A percentile compares a stretch with the other conserved stretches of the same genome.
Conservation (phyloP, 768 basidiomycete genomes). For the Terana coerulea region DNA sequence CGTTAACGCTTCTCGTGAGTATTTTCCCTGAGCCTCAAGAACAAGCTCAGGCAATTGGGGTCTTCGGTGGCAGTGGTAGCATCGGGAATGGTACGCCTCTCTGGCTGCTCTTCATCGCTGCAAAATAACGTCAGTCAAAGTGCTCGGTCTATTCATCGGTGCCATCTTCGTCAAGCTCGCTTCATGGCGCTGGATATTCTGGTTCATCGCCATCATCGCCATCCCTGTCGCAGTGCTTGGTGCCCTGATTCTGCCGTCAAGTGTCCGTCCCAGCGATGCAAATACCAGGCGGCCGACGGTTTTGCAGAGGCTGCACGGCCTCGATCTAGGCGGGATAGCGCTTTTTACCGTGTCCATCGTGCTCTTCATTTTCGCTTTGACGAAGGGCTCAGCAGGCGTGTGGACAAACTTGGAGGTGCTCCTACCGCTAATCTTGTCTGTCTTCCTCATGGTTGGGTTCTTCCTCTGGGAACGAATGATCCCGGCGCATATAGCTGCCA, state of each 20-base stretch:
- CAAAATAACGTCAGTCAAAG: conserved; percentile 5
- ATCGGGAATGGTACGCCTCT: conserved; percentile 33
- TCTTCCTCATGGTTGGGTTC: conserved; percentile 31
- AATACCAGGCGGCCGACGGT: neutral
- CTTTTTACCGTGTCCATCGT: conserved; percentile 25
- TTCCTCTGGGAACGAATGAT: conserved; percentile 35
- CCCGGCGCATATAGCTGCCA: conserved; percentile 28
- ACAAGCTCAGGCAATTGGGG: conserved; percentile 36
- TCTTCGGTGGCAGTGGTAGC: conserved; percentile 38
- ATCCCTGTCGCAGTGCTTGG: conserved; percentile 21
- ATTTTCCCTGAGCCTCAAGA: conserved; percentile 38
- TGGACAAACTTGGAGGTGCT: conserved; percentile 35
- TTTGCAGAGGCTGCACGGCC: conserved; percentile 10
- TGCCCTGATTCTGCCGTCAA: conserved; percentile 23
- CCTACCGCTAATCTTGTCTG: conserved; percentile 36
- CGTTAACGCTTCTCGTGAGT: conserved; percentile 36
- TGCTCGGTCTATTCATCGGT: conserved; percentile 28
- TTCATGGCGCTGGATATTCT: conserved; percentile 40
- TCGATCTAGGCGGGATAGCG: conserved; percentile 27
- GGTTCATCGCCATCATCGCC: conserved; percentile 34
- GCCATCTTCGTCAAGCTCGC: conserved; percentile 28
- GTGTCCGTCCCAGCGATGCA: neutral
- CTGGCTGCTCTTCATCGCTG: neutral
- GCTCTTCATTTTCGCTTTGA: conserved; percentile 30
- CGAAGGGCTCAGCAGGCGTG: conserved; percentile 32